Conservation (phyloP, 176 grass and related monocot species). For the Oryza rufipogon region DNA sequence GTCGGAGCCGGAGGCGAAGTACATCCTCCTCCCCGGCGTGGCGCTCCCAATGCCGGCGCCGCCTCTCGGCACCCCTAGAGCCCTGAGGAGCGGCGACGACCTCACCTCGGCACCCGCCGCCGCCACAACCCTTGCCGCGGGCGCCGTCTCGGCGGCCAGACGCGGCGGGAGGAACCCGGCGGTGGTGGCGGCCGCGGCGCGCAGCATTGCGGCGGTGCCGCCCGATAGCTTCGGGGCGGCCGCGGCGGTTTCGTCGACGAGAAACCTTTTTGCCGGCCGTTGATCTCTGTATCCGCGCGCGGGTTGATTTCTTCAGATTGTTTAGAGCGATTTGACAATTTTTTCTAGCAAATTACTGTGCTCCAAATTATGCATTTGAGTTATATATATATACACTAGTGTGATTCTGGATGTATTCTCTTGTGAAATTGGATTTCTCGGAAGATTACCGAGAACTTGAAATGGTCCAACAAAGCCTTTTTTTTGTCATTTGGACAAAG, state of each 20-base stretch:
- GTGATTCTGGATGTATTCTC: neutral
- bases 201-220: slow-evolving; percentile 49
- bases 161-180: slow-evolving; percentile 38
- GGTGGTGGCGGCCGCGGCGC: slow-evolving; percentile 8
- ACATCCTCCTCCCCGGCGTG: slow-evolving; percentile 33
- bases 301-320: neutral
- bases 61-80: slow-evolving; percentile 32
- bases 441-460: neutral
- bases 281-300: neutral
- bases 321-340: neutral
- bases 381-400: neutral
- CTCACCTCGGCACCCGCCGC: slow-evolving; percentile 27
- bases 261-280: neutral
- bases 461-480: neutral
- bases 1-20: slow-evolving; percentile 48
- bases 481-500: slow-evolving; percentile 20
- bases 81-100: slow-evolving; percentile 44
- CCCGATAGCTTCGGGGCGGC: neutral
- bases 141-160: slow-evolving; percentile 21
- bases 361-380: neutral
- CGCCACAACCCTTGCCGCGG: neutral
- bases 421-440: neutral
- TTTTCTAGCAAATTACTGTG: neutral
- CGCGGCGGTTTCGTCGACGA: neutral
- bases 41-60: neutral